Evolutionary conservation across 2,329 filamentous ascomycete species (phyloP).

Genomic region (Paecilomyces sp.): DNA sequence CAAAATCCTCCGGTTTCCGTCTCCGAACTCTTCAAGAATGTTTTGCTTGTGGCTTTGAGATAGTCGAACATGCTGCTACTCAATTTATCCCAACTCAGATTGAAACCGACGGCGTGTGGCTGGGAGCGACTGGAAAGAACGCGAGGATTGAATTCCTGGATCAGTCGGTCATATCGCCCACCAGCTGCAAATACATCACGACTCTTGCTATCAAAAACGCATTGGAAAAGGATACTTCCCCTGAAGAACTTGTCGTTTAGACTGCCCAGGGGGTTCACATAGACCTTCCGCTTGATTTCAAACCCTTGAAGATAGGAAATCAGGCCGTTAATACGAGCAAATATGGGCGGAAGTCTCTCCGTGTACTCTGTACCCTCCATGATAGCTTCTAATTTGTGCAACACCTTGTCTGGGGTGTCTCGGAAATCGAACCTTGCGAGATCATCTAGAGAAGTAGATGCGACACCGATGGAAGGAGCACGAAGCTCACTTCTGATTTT

Average conservation of each 20-base stretch:
- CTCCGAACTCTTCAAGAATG: slow-evolving; percentile 62
- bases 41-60: slow-evolving; percentile 40
- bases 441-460: slow-evolving; percentile 85
- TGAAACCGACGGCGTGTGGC: slow-evolving; percentile 85
- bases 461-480: slow-evolving; percentile 71
- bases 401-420: slow-evolving; percentile 61
- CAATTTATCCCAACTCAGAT: slow-evolving; percentile 78
- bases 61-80: slow-evolving; percentile 54
- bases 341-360: slow-evolving; percentile 47
- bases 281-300: slow-evolving; percentile 68
- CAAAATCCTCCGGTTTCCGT: slow-evolving; percentile 57
- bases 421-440: slow-evolving; percentile 86
- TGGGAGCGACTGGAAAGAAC: slow-evolving; percentile 55
- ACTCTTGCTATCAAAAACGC: slow-evolving; percentile 75
- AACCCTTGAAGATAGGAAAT: slow-evolving; percentile 70
- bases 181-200: slow-evolving; percentile 84
- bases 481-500: slow-evolving; percentile 77
- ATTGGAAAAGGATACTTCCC: slow-evolving; percentile 82
- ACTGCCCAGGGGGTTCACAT: slow-evolving; percentile 76
- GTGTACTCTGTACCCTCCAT: slow-evolving; percentile 49
- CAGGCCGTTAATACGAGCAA: slow-evolving; percentile 74
- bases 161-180: slow-evolving; percentile 84
- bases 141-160: slow-evolving; percentile 72
- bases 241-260: slow-evolving; percentile 88
- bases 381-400: slow-evolving; percentile 53